Base-by-base conservation (phyloP, 306 rosid species). In the Vachellia pachyceras region DNA sequence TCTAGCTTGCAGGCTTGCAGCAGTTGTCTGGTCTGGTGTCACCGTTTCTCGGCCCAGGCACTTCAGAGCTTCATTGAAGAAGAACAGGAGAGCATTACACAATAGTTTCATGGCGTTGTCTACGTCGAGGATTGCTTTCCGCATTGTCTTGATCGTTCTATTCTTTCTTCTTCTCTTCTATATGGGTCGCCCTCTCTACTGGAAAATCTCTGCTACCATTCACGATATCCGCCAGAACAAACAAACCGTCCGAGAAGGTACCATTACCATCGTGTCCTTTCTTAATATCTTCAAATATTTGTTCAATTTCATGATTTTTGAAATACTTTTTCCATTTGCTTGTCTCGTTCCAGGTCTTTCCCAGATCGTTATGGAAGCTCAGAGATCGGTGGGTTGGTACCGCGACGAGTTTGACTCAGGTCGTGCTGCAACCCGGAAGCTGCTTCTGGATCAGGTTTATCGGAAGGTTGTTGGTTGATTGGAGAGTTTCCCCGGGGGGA, bases 131-230 rank as follows among this genome's bases (percentile, higher is more conserved):
- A 40, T 87, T 55, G 80, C 87, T 9, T 91, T 91, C 89, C 93
- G 95, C 58, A 33, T 86, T 23, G 14, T 69, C 4, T 36, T 87
- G 73, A 74, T 75, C 25, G 61, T 78, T 55, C 74, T 89, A 13
- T 20, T 86, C 35, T 13, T 91, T 18, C 78, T 91, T 5, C 33
- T 86, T 67, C 73, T 89, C 83, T 89, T 88, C 89, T 91, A 87
- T 60, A 82, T 89, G 65, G 96, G 93, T 69, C 96, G 93, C 47
- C 96, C 96, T 36, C 87, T 91, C 78, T 91, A 91, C 80, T 91
- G 93, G 92, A 91, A 91, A 69, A 76, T 91, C 83, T 89, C 92
- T 23, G 90, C 93, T 55, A 88, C 93, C 37, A 33, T 88, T 46
- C 93, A 84, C 71, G 96, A 91, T 41, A 91, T 91, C 76, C 90